Base-by-base conservation (phyloP, 495 filamentous ascomycete genomes). In the Daldinia caldariorum region DNA sequence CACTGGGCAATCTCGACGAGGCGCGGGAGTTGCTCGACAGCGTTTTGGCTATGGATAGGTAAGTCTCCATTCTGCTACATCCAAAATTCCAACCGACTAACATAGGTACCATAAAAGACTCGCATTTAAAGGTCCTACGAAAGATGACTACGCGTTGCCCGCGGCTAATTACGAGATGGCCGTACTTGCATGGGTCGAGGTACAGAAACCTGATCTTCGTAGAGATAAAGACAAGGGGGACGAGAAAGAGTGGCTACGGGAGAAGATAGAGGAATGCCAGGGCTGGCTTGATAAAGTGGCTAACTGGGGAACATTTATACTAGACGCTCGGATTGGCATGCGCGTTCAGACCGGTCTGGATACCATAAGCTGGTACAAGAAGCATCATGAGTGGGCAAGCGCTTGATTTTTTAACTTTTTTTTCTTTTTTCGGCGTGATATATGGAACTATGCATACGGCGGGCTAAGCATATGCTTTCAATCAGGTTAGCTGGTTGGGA, bases 121-220 rank as follows among this genome's bases (percentile, higher is more conserved):
- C 1, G 63, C 84, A 18, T 93, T 95, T 80, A 97, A 91, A 70
- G 92, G 91, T 4, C 77, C 84, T 35, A 82, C 89, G 12, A 91
- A 86, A 73, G 94, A 99, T 59, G 89, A 94, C 70, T 99, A 94
- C 88, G 86, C 89, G 57, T 82, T 83, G 6, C 92, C 95, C 3
- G 86, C 87, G 2, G 95, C 94, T 16, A 81, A 94, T 73, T 99
- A 97, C 77, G 95, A 99, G 75, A 89, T 94, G 85, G 94, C 92
- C 0, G 91, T 90, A 18, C 87, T 90, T 37, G 78, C 89, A 20
- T 99, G 94, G 94, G 85, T 85, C 78, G 89, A 91, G 72, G 72
- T 78, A 20, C 77, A 76, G 58, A 72, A 77, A 32, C 66, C 71
- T 7, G 73, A 75, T 31, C 20, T 49, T 1, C 58, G 59, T 29